phyloP scores from a whole-genome alignment of 2,329 filamentous ascomycete species.

The Grosmannia penicillata region DNA sequence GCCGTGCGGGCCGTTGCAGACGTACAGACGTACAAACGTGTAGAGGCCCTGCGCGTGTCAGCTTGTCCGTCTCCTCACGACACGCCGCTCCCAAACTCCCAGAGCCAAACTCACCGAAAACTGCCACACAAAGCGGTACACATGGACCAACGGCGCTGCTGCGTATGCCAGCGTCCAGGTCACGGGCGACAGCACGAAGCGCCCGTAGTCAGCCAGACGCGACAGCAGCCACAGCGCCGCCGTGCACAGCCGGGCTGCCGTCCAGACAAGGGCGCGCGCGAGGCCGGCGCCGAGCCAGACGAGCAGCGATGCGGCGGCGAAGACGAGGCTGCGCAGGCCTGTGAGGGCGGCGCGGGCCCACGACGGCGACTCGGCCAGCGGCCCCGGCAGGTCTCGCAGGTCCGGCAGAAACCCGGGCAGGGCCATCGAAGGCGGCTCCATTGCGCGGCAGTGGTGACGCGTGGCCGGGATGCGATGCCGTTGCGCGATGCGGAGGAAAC shows the following conservation, averaged over 20 bases:
- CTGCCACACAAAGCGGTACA: constrained; percentile 16
- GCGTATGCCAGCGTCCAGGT: constrained; percentile 18
- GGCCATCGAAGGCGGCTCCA: too few relatives aligned
- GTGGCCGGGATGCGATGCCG: too few relatives aligned
- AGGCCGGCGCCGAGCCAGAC: neutral
- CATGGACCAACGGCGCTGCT: constrained; percentile 12
- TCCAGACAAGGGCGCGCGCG: constrained; percentile 2
- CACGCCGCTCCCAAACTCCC: too few relatives aligned
- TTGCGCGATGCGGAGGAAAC: too few relatives aligned
- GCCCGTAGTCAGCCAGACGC: constrained; percentile 13
- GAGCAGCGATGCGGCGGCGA: neutral
- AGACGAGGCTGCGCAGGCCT: neutral
- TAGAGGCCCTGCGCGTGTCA: constrained; percentile 23
- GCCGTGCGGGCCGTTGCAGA: too few relatives aligned
- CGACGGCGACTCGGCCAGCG: too few relatives aligned
- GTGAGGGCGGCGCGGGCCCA: constrained; percentile 2
- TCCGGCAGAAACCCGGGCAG: too few relatives aligned
- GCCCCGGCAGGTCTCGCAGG: too few relatives aligned
- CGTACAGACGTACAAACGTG: constrained; percentile 28
- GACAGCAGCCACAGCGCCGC: constrained; percentile 9
- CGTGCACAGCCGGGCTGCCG: neutral
- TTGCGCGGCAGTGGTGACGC: too few relatives aligned
- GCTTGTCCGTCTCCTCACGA: too few relatives aligned
- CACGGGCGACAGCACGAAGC: constrained; percentile 21
- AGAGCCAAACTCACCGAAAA: constrained; percentile 22